phyloP scores from a whole-genome alignment of 148 eudicot species.

The Salicornia ramosissima region DNA sequence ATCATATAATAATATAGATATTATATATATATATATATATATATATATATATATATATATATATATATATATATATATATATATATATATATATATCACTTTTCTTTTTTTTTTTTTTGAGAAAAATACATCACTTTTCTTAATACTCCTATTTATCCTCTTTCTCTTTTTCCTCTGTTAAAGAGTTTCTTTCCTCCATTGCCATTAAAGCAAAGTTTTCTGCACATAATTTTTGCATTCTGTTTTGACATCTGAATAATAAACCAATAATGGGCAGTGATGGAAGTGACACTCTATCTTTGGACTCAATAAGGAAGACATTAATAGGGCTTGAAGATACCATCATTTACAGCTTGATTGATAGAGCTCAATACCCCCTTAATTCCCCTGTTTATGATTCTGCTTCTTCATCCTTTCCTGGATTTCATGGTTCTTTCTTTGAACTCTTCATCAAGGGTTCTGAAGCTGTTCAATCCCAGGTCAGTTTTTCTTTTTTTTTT shows the following conservation, averaged over 20 bases:
- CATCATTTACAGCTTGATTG: constrained; percentile 62
- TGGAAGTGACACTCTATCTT: constrained; percentile 26
- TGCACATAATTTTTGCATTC: no score
- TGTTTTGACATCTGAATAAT: no score
- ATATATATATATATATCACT: no score
- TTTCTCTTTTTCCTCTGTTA: background rate
- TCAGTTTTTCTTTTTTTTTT: constrained; percentile 7
- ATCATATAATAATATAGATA: no score
- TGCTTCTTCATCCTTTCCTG: constrained; percentile 30
- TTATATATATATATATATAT: no score
- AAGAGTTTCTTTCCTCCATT: background rate
- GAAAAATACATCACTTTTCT: no score
- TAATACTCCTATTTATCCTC: no score
- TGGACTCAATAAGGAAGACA: constrained; percentile 46
- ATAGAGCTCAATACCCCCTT: constrained; percentile 55
- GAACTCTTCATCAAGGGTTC: constrained; percentile 43
- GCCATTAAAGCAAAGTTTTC: no score
- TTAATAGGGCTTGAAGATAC: constrained; percentile 73
- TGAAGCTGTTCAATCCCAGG: constrained; percentile 75
- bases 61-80: no score
- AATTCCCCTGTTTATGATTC: constrained; percentile 42
- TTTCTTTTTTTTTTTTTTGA: no score
- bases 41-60: no score
- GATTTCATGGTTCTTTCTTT: constrained; percentile 16
- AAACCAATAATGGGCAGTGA: constrained; percentile 35